Evolutionary conservation across 2,329 filamentous ascomycete species (phyloP).

Genomic region (Diaporthe destruens): DNA sequence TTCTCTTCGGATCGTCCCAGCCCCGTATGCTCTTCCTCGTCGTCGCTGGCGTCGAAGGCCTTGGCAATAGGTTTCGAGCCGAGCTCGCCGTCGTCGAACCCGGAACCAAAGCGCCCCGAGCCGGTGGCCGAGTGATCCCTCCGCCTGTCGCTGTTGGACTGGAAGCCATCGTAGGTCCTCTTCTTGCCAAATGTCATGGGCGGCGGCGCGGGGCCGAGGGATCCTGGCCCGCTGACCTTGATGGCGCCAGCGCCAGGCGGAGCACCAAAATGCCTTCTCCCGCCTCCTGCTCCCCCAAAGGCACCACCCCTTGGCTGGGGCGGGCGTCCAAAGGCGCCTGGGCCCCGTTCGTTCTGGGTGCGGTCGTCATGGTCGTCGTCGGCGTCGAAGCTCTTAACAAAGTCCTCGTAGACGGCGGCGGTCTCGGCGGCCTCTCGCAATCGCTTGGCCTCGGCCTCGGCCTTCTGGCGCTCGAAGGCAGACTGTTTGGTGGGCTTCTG

Average conservation of each 20-base stretch:
- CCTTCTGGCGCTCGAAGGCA: constrained; percentile 87
- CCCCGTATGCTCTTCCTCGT: constrained; percentile 62
- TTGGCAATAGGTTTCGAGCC: constrained; percentile 67
- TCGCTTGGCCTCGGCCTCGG: constrained; percentile 90
- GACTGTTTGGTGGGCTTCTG: constrained; percentile 86
- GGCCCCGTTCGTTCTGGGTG: constrained; percentile 14
- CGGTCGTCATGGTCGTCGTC: constrained; percentile 64
- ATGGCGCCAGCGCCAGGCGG: constrained; percentile 61
- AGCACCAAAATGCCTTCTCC: constrained; percentile 73
- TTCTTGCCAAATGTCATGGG: constrained; percentile 66
- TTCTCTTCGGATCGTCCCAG: constrained; percentile 67
- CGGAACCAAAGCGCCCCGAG: constrained; percentile 53
- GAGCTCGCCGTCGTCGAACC: constrained; percentile 52
- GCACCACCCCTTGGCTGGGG: constrained; percentile 44
- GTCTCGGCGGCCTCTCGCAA: constrained; percentile 88
- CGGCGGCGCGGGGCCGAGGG: constrained; percentile 67
- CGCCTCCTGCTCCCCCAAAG: constrained; percentile 44
- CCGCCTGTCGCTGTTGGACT: constrained; percentile 52
- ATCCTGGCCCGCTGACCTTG: constrained; percentile 71
- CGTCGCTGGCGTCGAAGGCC: constrained; percentile 78
- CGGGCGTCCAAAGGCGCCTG: constrained; percentile 35
- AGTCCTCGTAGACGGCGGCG: constrained; percentile 87
- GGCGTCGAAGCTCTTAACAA: constrained; percentile 82
- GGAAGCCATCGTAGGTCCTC: constrained; percentile 63
- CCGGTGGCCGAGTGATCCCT: constrained; percentile 49